Conservation (phyloP, 352 stramenopile genomes). For the Pythium phragmitis region DNA sequence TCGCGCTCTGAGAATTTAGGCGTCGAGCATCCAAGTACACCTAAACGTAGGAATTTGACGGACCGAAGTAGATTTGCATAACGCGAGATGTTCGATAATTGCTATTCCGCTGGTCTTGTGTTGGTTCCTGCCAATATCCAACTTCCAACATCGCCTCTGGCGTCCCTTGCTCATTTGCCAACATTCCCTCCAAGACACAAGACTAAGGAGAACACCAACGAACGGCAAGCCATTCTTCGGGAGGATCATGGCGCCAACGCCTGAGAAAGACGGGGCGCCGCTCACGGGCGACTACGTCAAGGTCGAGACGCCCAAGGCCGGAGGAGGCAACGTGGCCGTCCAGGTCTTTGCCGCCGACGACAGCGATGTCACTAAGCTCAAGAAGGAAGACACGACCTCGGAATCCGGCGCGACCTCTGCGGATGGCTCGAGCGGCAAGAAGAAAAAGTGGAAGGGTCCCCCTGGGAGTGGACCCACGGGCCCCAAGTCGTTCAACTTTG, state of each 20-base stretch:
- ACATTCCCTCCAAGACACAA: background rate
- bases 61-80: too few species aligned
- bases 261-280: constrained; percentile 8
- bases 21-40: too few species aligned
- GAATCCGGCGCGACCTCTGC: constrained; percentile 11
- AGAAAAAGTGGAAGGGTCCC: background rate
- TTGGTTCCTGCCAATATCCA: background rate
- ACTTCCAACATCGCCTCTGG: too few species aligned
- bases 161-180: constrained; percentile 11
- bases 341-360: constrained; percentile 7
- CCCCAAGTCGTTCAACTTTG: constrained; percentile 18
- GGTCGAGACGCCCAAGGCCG: constrained; percentile 19
- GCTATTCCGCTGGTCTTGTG: background rate
- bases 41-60: too few species aligned
- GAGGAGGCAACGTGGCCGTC: constrained; percentile 7
- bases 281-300: constrained; percentile 18
- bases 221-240: background rate
- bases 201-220: background rate
- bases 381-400: constrained; percentile 12
- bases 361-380: constrained; percentile 11
- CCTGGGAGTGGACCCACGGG: background rate
- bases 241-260: constrained; percentile 16
- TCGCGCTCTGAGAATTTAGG: too few species aligned
- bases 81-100: too few species aligned
- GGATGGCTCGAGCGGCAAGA: constrained; percentile 7